These are phyloP conservation scores for Lactarius evosmus DNA, from an alignment of 768 basidiomycete genomes.

Conservation along the genomic window DNA sequence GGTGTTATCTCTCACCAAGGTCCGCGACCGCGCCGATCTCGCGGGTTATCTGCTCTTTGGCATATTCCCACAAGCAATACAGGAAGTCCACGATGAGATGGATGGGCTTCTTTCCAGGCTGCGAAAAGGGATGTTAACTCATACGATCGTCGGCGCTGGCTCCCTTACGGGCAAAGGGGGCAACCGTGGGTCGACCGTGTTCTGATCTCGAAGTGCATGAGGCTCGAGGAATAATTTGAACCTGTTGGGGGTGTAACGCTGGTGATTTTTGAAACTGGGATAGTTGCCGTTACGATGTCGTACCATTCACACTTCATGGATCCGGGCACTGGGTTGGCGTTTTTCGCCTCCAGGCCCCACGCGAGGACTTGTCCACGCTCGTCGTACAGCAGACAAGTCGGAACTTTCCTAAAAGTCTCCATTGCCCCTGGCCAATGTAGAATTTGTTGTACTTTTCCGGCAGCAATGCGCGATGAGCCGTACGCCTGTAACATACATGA, in stretches of 20 bases:
- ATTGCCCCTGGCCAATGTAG: conserved; percentile 81
- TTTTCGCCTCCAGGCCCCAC: conserved; percentile 89
- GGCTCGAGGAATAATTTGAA: conserved; percentile 90
- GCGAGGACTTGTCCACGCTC: conserved; percentile 68
- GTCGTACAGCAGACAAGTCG: conserved; percentile 83
- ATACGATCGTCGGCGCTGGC: conserved; percentile 7
- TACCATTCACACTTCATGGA: conserved; percentile 57
- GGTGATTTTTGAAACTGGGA: background rate
- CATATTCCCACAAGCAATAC: conserved; percentile 81
- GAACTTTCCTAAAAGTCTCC: conserved; percentile 80
- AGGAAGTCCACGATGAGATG: conserved; percentile 85
- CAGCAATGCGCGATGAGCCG: conserved; percentile 78
- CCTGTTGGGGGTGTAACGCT: conserved; percentile 36
- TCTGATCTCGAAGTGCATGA: conserved; percentile 68
- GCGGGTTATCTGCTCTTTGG: conserved; percentile 80
- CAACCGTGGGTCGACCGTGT: conserved; percentile 68
- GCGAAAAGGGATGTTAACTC: conserved; percentile 15
- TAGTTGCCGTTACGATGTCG: conserved; percentile 20
- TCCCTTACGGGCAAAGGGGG: conserved; percentile 70
- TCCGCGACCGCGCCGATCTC: conserved; percentile 86
- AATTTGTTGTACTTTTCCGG: conserved; percentile 79
- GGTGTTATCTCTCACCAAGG: conserved; percentile 51
- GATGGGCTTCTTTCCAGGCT: conserved; percentile 73
- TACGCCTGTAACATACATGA: conserved; percentile 54
- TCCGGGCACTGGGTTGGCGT: conserved; percentile 61